phyloP scores from a whole-genome alignment of 768 basidiomycete genomes.

The Phanerodontia chrysosporium region DNA sequence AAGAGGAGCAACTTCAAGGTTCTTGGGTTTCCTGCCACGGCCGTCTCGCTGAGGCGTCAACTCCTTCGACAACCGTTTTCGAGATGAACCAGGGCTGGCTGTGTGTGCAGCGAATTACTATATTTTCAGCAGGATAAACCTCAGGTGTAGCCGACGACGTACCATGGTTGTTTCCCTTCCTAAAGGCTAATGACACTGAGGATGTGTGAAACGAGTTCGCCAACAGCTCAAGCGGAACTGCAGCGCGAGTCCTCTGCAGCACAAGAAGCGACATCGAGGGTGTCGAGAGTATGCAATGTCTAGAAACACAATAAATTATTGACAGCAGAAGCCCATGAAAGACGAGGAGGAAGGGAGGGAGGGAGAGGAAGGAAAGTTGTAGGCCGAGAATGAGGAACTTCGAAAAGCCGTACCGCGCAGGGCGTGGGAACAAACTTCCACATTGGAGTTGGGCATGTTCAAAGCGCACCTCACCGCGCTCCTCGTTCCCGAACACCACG shows the following conservation, averaged over 20 bases:
- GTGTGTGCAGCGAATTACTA: neutral
- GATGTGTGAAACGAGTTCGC: constrained; percentile 8
- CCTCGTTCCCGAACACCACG: constrained; percentile 3
- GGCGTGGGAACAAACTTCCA: neutral
- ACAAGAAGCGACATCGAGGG: neutral
- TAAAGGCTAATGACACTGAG: neutral
- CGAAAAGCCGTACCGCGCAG: neutral
- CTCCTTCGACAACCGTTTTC: constrained; percentile 23
- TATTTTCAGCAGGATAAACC: neutral
- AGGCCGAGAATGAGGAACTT: neutral
- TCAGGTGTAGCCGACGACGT: neutral
- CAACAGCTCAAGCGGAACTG: constrained; percentile 4
- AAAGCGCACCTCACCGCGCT: neutral
- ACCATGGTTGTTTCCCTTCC: neutral
- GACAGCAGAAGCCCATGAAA: neutral
- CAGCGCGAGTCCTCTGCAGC: neutral
- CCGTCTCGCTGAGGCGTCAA: constrained; percentile 8
- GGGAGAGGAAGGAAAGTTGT: neutral
- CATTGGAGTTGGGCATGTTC: neutral
- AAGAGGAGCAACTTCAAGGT: constrained; percentile 18
- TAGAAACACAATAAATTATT: too few relatives aligned
- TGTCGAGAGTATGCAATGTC: too few relatives aligned
- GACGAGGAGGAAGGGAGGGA: neutral
- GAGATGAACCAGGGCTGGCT: constrained; percentile 12
- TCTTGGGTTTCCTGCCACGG: neutral